A percentile compares a stretch with the other conserved stretches of the same genome.
phyloP scores from a whole-genome alignment of 345 rosid genomes.

The Syzygium jambos region DNA sequence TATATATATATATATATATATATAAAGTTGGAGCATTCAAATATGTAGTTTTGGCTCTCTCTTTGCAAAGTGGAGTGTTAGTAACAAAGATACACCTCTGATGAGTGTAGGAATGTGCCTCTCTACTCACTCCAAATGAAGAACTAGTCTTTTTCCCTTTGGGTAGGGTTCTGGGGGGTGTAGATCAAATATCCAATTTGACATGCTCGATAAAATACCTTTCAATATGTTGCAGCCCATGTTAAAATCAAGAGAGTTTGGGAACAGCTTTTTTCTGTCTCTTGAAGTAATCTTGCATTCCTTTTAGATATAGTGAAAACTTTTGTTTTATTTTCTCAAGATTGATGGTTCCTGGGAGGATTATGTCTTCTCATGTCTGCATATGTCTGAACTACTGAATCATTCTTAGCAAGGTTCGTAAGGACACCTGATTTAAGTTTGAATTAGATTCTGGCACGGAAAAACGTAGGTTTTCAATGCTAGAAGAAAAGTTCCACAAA shows the following conservation, averaged over 20 bases:
- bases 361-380: background rate
- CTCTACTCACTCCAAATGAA: background rate
- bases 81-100: background rate
- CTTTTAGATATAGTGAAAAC: background rate
- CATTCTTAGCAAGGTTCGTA: background rate
- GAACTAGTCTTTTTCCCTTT: background rate
- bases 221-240: background rate
- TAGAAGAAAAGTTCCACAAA: background rate
- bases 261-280: background rate
- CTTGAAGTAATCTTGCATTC: background rate
- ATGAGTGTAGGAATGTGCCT: background rate
- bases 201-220: background rate
- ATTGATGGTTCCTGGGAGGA: background rate
- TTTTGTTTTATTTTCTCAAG: background rate
- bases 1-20: background rate
- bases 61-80: background rate
- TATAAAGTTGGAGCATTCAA: background rate
- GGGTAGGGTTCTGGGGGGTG: background rate
- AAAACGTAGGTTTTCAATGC: background rate
- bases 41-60: background rate
- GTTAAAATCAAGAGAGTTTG: background rate
- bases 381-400: background rate
- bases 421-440: background rate
- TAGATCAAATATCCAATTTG: background rate
- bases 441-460: background rate